Conservation (phyloP, 1,284 basidiomycete genomes). For the Volvariella volvacea region DNA sequence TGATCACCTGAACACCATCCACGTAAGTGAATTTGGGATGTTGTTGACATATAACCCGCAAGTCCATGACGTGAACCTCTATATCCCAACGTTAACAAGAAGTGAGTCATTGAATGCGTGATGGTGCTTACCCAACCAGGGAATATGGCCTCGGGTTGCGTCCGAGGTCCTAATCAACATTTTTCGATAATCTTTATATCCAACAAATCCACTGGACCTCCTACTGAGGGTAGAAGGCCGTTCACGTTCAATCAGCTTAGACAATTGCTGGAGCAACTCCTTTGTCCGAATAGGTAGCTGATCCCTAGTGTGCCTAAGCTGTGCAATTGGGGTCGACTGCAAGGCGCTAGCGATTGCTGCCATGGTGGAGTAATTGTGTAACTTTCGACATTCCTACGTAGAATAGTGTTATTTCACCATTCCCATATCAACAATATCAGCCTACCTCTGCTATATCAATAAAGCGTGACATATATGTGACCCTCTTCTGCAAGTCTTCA, state of each 20-base stretch:
- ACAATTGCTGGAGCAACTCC: neutral
- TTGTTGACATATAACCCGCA: conserved; percentile 22
- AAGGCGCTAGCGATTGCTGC: conserved; percentile 35
- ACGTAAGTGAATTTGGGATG: conserved; percentile 19
- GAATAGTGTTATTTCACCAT: neutral
- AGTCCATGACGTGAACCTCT: conserved; percentile 27
- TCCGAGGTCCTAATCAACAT: too few relatives aligned
- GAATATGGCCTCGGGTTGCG: too few relatives aligned
- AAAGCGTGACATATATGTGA: conserved; percentile 34
- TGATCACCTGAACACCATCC: conserved; percentile 30
- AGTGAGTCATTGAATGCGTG: too few relatives aligned
- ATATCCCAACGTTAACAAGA: too few relatives aligned
- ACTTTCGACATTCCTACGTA: conserved; percentile 32
- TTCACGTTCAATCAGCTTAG: too few relatives aligned
- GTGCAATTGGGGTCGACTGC: conserved; percentile 29
- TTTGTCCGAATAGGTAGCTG: conserved; percentile 22
- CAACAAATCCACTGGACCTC: conserved; percentile 21
- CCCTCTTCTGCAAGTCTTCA: conserved; percentile 26
- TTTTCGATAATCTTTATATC: too few relatives aligned
- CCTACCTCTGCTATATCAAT: conserved; percentile 31
- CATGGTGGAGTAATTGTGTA: conserved; percentile 36
- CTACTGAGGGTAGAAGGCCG: conserved; percentile 8
- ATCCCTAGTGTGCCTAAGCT: conserved; percentile 26
- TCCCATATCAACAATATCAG: neutral
- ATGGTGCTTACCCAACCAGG: too few relatives aligned